Evolutionary conservation across 257 asterid genomes (phyloP), one percentile per base, ranked within the genome.

Genomic region (Anisodus acutangulus): DNA sequence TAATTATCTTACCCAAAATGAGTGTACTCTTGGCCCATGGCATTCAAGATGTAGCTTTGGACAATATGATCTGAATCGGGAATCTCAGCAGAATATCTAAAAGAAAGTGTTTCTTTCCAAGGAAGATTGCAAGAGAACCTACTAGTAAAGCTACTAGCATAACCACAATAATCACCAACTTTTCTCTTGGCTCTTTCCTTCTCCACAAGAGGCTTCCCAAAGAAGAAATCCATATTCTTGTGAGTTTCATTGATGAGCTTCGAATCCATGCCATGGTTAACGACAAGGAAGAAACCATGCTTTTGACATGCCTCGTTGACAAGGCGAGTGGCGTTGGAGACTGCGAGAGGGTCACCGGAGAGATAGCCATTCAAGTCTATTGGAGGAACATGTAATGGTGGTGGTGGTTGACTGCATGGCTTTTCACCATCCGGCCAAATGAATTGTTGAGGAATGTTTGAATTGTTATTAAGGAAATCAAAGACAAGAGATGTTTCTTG

Each of bases 51-150:
- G 80, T 92, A 94, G 78, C 51, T 54, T 62, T 86, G 79, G 0
- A 90, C 91, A 9, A 85, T 63, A 83, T 55, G 53, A 7, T 88
- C 22, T 22, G 87, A 53, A 72, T 17, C 72, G 9, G 63, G 88
- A 12, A 19, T 51, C 17, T 92, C 92, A 8, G 87, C 91, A 62
- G 84, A 88, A 57, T 91, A 91, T 13, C 84, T 86, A 13, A 93
- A 87, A 60, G 98, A 91, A 41, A 94, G 88, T 4, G 98, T 94
- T 67, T 94, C 98, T 84, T 94, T 94, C 98, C 97, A 94, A 2
- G 98, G 97, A 74, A 94, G 97, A 53, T 94, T 93, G 17, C 92
- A 87, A 11, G 98, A 90, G 87, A 94, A 94, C 80, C 98, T 85
- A 62, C 74, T 85, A 12, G 93, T 91, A 74, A 94, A 94, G 87